These are phyloP conservation scores for Mortierella sp. DNA, from an alignment of 371 early-diverging fungal genomes.

Conservation along the genomic window DNA sequence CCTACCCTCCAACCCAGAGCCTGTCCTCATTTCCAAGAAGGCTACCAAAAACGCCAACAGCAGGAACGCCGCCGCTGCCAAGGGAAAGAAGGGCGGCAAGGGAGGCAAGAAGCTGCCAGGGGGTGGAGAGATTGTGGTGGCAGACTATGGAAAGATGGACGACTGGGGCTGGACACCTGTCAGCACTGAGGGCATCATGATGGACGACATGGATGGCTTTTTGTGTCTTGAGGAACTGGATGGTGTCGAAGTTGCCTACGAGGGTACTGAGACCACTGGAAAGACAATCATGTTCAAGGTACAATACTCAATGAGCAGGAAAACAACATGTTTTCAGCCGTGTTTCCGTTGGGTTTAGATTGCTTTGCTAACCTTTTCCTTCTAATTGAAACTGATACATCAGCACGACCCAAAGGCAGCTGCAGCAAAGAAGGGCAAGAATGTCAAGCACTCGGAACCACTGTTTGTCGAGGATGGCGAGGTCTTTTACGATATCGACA, in stretches of 20 bases:
- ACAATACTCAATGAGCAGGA: slow-evolving; percentile 8
- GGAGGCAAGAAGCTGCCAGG: slow-evolving; percentile 27
- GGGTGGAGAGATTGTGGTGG: slow-evolving; percentile 31
- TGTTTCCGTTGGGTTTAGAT: background rate
- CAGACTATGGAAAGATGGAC: slow-evolving; percentile 58
- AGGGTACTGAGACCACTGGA: slow-evolving; percentile 73
- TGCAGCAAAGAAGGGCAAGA: slow-evolving; percentile 57
- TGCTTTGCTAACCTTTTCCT: background rate
- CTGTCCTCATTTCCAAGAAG: slow-evolving; percentile 17
- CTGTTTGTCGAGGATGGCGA: slow-evolving; percentile 31
- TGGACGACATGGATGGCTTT: slow-evolving; percentile 84
- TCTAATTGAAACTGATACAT: background rate
- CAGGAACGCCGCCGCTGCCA: slow-evolving; percentile 9
- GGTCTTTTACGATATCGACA: slow-evolving; percentile 58
- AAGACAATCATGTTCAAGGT: slow-evolving; percentile 82
- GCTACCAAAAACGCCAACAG: slow-evolving; percentile 13
- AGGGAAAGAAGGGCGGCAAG: slow-evolving; percentile 23
- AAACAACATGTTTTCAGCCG: background rate
- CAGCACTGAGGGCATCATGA: slow-evolving; percentile 43
- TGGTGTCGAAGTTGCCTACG: slow-evolving; percentile 84
- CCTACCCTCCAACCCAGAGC: slow-evolving; percentile 26
- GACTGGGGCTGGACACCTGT: slow-evolving; percentile 78
- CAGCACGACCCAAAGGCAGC: slow-evolving; percentile 43
- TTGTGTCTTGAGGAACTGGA: slow-evolving; percentile 90
- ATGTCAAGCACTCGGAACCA: slow-evolving; percentile 32